These are phyloP conservation scores for Taiozyma sp. DNA, from an alignment of 1,139 yeast species.

Conservation along the genomic window DNA sequence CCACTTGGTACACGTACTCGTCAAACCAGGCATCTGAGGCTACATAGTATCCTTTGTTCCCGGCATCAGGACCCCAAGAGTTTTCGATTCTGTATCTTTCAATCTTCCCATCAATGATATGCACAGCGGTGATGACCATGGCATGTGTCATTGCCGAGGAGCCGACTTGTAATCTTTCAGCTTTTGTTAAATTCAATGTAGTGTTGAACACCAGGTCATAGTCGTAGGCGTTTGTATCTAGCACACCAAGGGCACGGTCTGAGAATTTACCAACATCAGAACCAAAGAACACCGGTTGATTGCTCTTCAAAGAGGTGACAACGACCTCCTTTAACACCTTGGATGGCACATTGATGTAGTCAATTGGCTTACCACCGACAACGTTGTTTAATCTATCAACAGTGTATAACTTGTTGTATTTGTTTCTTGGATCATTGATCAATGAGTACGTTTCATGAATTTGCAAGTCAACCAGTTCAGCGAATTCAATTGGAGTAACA, in stretches of 20 bases:
- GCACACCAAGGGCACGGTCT: slow-evolving; percentile 51
- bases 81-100: slow-evolving; percentile 78
- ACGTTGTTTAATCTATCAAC: slow-evolving; percentile 72
- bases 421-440: slow-evolving; percentile 75
- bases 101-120: slow-evolving; percentile 51
- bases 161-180: slow-evolving; percentile 47
- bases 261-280: slow-evolving; percentile 60
- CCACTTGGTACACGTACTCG: slow-evolving; percentile 78
- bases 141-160: slow-evolving; percentile 82
- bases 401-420: slow-evolving; percentile 51
- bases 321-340: slow-evolving; percentile 52
- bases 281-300: slow-evolving; percentile 66
- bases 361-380: slow-evolving; percentile 58
- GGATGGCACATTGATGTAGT: slow-evolving; percentile 60
- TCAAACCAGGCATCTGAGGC: slow-evolving; percentile 80
- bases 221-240: slow-evolving; percentile 65
- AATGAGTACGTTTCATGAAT: slow-evolving; percentile 54
- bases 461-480: slow-evolving; percentile 44
- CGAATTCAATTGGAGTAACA: slow-evolving; percentile 59
- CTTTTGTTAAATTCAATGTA: slow-evolving; percentile 49
- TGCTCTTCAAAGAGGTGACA: slow-evolving; percentile 55
- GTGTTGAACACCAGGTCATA: slow-evolving; percentile 52
- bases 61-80: slow-evolving; percentile 75
- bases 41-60: slow-evolving; percentile 66
- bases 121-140: slow-evolving; percentile 74